phyloP scores from a whole-genome alignment of 164 flowering plant genomes.

The Umbilicus rupestris region DNA sequence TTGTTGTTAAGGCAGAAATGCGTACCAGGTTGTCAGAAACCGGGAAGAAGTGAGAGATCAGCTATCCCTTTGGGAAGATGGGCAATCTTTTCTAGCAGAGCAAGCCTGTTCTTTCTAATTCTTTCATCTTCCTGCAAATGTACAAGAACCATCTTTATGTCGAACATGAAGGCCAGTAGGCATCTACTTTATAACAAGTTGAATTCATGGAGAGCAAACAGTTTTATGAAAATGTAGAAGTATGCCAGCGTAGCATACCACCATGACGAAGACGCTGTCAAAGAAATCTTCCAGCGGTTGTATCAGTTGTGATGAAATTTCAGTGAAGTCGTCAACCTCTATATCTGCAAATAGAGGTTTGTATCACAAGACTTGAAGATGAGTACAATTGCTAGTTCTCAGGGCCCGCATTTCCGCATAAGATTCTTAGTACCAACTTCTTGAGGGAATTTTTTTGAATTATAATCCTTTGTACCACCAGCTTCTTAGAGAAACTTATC shows the following conservation, averaged over 20 bases:
- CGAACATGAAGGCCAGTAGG: background rate
- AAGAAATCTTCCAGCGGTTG: conserved; percentile 89
- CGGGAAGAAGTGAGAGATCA: conserved; percentile 82
- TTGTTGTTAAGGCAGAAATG: too few relatives aligned
- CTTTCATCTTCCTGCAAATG: conserved; percentile 68
- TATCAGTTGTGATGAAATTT: conserved; percentile 50
- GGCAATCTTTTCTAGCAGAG: conserved; percentile 66
- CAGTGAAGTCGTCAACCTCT: conserved; percentile 76
- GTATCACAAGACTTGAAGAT: background rate
- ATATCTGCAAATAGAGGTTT: conserved; percentile 32
- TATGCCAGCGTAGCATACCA: conserved; percentile 44
- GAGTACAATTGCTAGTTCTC: too few relatives aligned
- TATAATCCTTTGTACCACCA: too few relatives aligned
- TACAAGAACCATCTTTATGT: background rate
- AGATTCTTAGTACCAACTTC: too few relatives aligned
- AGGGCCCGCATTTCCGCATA: too few relatives aligned
- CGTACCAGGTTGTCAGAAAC: conserved; percentile 30
- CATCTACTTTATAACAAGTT: background rate
- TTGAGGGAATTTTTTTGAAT: too few relatives aligned
- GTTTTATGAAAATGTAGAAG: background rate
- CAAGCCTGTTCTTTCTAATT: conserved; percentile 77
- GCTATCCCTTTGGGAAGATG: conserved; percentile 82
- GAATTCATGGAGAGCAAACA: background rate
- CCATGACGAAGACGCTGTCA: conserved; percentile 87
- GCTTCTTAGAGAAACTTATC: background rate